Evolutionary conservation across 2,329 filamentous ascomycete genomes (phyloP).

Genomic region (Ascomycota sp.): DNA sequence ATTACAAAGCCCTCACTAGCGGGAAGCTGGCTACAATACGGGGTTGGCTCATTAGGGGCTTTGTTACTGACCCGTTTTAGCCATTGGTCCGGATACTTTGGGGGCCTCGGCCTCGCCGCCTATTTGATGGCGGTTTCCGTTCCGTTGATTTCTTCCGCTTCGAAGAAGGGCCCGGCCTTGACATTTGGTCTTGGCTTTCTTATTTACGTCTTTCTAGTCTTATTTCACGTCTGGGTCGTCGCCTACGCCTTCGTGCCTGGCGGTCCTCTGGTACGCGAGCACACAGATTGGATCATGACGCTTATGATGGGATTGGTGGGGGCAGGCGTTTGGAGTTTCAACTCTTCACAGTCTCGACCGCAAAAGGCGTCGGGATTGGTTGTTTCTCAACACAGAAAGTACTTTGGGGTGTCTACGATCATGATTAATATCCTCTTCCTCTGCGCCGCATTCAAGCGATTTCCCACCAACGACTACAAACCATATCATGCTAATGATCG

Average conservation of each 20-base stretch:
- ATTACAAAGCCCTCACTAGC: slow-evolving; percentile 50
- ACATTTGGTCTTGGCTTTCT: slow-evolving; percentile 82
- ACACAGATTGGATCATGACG: slow-evolving; percentile 88
- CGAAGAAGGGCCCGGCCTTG: slow-evolving; percentile 53
- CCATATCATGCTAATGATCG: slow-evolving; percentile 80
- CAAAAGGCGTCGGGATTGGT: slow-evolving; percentile 10
- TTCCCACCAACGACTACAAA: slow-evolving; percentile 79
- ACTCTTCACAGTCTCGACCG: slow-evolving; percentile 24
- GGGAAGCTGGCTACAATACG: slow-evolving; percentile 62
- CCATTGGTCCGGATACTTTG: slow-evolving; percentile 82
- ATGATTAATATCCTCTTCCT: slow-evolving; percentile 63
- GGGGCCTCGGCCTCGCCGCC: slow-evolving; percentile 51
- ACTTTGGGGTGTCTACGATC: slow-evolving; percentile 38
- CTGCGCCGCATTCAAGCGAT: slow-evolving; percentile 67
- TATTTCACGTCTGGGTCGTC: slow-evolving; percentile 98
- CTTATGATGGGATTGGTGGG: slow-evolving; percentile 71
- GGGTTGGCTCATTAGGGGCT: slow-evolving; percentile 59
- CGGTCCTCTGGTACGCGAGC: slow-evolving; percentile 77
- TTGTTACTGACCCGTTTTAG: slow-evolving; percentile 53
- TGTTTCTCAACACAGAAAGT: slow-evolving; percentile 26
- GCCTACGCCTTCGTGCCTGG: slow-evolving; percentile 96
- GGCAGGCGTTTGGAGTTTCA: slow-evolving; percentile 59
- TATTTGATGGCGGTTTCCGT: slow-evolving; percentile 70
- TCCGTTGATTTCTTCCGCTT: slow-evolving; percentile 54
- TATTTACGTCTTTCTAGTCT: slow-evolving; percentile 77